Conservation (phyloP, 2,329 filamentous ascomycete species). For the Shiraia bambusicola region DNA sequence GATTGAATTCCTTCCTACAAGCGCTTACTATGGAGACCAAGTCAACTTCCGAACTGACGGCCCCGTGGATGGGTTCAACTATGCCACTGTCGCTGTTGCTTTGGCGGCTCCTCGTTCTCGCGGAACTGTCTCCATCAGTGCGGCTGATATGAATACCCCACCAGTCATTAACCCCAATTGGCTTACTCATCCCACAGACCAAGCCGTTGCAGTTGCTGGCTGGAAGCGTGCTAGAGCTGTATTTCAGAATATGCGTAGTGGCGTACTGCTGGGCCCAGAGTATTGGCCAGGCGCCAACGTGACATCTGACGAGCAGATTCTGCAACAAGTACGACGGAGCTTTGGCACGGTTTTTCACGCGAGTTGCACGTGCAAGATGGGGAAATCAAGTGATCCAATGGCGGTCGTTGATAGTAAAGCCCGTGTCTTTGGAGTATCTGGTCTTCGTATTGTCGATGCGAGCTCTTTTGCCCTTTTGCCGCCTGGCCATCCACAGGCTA, state of each 20-base stretch:
- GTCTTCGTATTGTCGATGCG: slow-evolving; percentile 41
- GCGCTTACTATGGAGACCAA: too few species aligned
- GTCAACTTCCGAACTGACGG: too few species aligned
- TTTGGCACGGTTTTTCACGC: too few species aligned
- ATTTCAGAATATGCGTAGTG: too few species aligned
- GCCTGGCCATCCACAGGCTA: slow-evolving; percentile 35
- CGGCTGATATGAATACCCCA: slow-evolving; percentile 18
- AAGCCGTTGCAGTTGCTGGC: slow-evolving; percentile 26
- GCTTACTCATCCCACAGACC: slow-evolving; percentile 29
- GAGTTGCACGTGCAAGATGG: slow-evolving; percentile 33
- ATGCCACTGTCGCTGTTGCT: slow-evolving; percentile 1
- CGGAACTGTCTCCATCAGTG: slow-evolving; percentile 33
- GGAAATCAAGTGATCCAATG: slow-evolving; percentile 26
- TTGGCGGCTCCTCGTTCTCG: slow-evolving; percentile 33
- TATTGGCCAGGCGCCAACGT: too few species aligned
- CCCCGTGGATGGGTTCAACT: too few species aligned
- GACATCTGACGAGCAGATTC: too few species aligned
- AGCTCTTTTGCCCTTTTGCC: slow-evolving; percentile 36
- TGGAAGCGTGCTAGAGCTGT: too few species aligned
- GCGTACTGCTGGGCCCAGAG: too few species aligned
- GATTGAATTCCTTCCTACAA: too few species aligned
- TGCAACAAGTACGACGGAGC: too few species aligned
- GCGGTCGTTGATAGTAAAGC: slow-evolving; percentile 41
- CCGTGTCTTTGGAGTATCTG: slow-evolving; percentile 36
- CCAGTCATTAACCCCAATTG: slow-evolving; percentile 36